A percentile compares a stretch with the other conserved stretches of the same genome.
These are phyloP conservation scores for Astrothelium subdiscretum DNA, from an alignment of 495 filamentous ascomycete genomes.

Conservation along the genomic window DNA sequence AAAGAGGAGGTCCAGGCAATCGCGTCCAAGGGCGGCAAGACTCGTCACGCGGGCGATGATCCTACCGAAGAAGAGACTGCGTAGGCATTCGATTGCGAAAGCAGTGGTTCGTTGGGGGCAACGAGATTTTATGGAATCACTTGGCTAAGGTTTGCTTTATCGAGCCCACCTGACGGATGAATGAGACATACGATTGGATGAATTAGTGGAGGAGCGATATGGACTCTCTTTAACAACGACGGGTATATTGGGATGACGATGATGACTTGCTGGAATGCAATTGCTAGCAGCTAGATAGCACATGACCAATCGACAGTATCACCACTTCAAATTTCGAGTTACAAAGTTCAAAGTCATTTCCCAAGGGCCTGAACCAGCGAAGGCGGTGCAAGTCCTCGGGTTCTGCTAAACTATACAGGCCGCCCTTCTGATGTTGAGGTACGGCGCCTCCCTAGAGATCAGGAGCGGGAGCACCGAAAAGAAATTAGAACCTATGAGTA, in stretches of 20 bases:
- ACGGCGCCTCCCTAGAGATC: no score
- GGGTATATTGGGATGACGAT: background rate
- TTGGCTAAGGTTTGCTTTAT: background rate
- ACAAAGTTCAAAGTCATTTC: background rate
- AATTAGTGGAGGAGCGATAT: background rate
- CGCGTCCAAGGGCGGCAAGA: constrained; percentile 6
- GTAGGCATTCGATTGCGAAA: no score
- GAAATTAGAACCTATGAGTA: no score
- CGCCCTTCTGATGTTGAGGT: no score
- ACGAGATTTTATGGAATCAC: background rate
- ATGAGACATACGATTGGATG: background rate
- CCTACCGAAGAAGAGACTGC: background rate
- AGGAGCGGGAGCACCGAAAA: no score
- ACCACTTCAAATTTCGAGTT: background rate
- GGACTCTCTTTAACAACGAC: background rate
- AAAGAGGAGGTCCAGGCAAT: constrained; percentile 24
- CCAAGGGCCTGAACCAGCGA: background rate
- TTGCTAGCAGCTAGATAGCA: background rate
- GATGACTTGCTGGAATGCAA: background rate
- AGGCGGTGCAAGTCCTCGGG: no score
- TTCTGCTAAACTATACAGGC: no score
- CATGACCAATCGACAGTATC: background rate
- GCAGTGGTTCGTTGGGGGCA: no score
- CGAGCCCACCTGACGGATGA: background rate
- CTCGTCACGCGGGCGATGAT: constrained; percentile 1